Percentiles rank a stretch among this genome's conserved stretches.
phyloP scores from a whole-genome alignment of 441 rosid species.

The Populus trichocarpa region DNA sequence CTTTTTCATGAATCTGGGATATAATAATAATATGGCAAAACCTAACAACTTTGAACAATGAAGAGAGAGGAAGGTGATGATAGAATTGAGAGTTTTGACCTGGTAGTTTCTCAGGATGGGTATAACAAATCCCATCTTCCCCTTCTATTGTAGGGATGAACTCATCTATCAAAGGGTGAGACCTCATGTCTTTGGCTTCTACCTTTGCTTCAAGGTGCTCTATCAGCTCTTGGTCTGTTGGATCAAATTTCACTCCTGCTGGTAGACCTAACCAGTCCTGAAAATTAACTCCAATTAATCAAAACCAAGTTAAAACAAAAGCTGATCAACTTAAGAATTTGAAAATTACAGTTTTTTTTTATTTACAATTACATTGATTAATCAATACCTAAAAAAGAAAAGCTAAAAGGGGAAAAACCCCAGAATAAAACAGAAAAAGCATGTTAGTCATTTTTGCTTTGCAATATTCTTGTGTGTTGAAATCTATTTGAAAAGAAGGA shows the following conservation, averaged over 20 bases:
- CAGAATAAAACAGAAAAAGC: constrained; percentile 37
- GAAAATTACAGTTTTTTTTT: not conserved
- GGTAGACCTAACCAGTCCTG: constrained; percentile 89
- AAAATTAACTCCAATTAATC: constrained; percentile 10
- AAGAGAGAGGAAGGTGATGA: not conserved
- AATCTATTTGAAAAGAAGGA: constrained; percentile 24
- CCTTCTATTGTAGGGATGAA: constrained; percentile 99
- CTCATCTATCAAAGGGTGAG: constrained; percentile 98
- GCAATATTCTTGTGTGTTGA: constrained; percentile 22
- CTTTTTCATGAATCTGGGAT: not conserved
- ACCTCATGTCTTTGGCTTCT: constrained; percentile 70
- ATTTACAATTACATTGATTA: constrained; percentile 1
- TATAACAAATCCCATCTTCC: constrained; percentile 97
- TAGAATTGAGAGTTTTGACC: constrained; percentile 34
- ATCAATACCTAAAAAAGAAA: not conserved
- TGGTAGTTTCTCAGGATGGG: constrained; percentile 99
- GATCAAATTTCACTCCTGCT: constrained; percentile 56
- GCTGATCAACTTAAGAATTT: constrained; percentile 3
- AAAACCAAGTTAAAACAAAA: constrained; percentile 14
- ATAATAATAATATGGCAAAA: constrained; percentile 2
- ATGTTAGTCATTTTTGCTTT: constrained; percentile 19
- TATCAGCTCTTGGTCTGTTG: constrained; percentile 96
- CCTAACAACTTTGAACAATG: constrained; percentile 16
- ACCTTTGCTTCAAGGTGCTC: constrained; percentile 97
- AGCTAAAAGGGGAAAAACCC: constrained; percentile 3